These are phyloP conservation scores for Luffa aegyptiaca DNA, from an alignment of 306 rosid species.

Conservation along the genomic window DNA sequence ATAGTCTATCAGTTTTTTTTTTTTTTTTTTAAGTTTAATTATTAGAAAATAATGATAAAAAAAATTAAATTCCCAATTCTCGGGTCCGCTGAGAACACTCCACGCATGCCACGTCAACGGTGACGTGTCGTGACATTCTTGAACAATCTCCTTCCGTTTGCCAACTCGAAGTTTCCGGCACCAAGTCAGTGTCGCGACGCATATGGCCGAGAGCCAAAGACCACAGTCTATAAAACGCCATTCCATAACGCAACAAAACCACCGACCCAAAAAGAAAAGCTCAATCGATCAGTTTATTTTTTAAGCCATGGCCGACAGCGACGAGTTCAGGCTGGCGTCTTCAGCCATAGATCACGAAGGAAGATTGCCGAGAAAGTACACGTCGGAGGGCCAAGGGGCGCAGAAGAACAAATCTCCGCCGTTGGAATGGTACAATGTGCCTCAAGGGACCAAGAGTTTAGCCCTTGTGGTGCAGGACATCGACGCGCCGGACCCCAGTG, in stretches of 20 bases:
- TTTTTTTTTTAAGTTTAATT: too few relatives aligned
- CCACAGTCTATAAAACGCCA: not conserved
- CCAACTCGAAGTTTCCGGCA: not conserved
- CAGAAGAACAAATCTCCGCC: slow-evolving; percentile 72
- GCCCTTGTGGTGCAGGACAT: slow-evolving; percentile 70
- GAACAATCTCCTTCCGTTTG: not conserved
- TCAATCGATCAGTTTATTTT: too few relatives aligned
- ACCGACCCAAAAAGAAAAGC: too few relatives aligned
- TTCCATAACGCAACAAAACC: not conserved
- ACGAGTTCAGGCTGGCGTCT: slow-evolving; percentile 49
- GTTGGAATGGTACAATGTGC: slow-evolving; percentile 77
- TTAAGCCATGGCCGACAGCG: slow-evolving; percentile 25
- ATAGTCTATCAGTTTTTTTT: too few relatives aligned
- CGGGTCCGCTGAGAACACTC: not conserved
- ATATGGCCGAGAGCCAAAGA: not conserved
- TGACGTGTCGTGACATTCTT: not conserved
- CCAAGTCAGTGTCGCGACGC: not conserved
- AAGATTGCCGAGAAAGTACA: slow-evolving; percentile 49
- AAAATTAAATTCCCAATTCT: not conserved
- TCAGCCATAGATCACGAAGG: slow-evolving; percentile 46
- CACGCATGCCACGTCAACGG: not conserved
- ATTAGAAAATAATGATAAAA: not conserved
- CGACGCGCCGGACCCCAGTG: slow-evolving; percentile 52
- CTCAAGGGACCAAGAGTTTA: slow-evolving; percentile 45
- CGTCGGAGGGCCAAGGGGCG: slow-evolving; percentile 72